These are phyloP conservation scores for Sequoia sempervirens DNA, from an alignment of 75 land plant species.

Conservation along the genomic window DNA sequence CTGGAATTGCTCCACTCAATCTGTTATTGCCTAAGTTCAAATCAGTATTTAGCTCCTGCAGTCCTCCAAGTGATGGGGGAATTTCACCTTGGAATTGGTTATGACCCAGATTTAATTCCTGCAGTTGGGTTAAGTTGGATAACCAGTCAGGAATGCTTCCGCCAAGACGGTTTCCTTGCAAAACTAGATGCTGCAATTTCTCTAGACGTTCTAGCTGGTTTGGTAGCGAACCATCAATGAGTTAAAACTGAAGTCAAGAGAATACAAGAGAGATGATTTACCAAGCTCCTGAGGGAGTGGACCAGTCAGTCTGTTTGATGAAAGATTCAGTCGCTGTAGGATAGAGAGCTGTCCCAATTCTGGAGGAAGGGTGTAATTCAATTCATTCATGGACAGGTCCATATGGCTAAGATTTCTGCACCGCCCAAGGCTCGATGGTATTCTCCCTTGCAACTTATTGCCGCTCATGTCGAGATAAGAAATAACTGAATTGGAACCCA, in stretches of 20 bases:
- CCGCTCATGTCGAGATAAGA: no score
- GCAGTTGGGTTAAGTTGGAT: constrained; percentile 29
- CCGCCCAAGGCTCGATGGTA: no score
- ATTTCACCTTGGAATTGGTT: constrained; percentile 54
- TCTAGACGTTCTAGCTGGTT: no score
- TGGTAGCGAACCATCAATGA: no score
- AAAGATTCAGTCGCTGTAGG: no score
- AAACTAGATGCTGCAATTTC: neutral
- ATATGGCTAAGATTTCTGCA: no score
- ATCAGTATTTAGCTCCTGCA: constrained; percentile 17
- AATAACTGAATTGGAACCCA: no score
- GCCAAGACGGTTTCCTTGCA: constrained; percentile 32
- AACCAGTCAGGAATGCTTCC: constrained; percentile 60
- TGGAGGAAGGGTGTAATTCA: no score
- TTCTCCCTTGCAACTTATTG: no score
- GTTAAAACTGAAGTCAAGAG: constrained; percentile 44
- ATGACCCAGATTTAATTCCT: constrained; percentile 54
- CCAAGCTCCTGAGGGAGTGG: constrained; percentile 51
- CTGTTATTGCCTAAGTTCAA: constrained; percentile 26
- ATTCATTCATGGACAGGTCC: no score
- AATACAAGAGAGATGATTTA: constrained; percentile 17
- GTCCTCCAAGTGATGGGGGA: constrained; percentile 41
- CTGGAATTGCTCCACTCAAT: neutral
- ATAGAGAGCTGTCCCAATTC: no score
- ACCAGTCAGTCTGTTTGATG: constrained; percentile 52